phyloP scores from a whole-genome alignment of 2,329 filamentous ascomycete genomes.

The Trematosphaeria pertusa region DNA sequence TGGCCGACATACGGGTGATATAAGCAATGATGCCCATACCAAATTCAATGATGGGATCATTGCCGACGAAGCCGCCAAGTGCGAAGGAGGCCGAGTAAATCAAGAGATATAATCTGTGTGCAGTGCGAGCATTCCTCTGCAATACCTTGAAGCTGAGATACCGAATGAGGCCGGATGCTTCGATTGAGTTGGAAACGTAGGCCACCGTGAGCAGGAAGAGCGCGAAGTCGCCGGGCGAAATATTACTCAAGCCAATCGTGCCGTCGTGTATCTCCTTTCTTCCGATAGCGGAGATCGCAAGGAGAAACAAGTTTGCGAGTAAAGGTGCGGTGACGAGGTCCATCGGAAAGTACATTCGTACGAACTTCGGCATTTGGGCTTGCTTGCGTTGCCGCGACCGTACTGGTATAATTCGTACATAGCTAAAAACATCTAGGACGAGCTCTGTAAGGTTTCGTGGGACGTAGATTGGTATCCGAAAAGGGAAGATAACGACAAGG shows the following conservation, averaged over 20 bases:
- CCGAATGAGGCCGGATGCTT: slow-evolving; percentile 73
- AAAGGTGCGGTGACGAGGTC: slow-evolving; percentile 73
- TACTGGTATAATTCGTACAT: too few species aligned
- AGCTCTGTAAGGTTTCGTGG: too few species aligned
- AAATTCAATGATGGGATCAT: slow-evolving; percentile 74
- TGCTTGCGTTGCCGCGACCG: too few species aligned
- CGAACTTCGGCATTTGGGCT: too few species aligned
- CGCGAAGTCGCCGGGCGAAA: slow-evolving; percentile 73
- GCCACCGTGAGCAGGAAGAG: slow-evolving; percentile 73
- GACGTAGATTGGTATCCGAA: too few species aligned
- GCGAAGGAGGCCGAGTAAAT: slow-evolving; percentile 73
- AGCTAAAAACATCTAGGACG: too few species aligned
- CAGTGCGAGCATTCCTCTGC: slow-evolving; percentile 66
- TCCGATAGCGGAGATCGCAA: slow-evolving; percentile 71
- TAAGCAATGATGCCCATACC: slow-evolving; percentile 75
- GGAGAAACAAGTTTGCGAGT: slow-evolving; percentile 71
- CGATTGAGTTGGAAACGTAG: slow-evolving; percentile 76
- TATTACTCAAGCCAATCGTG: slow-evolving; percentile 67
- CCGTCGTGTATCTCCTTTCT: slow-evolving; percentile 68
- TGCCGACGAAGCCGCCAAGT: slow-evolving; percentile 70
- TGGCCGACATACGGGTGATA: slow-evolving; percentile 74
- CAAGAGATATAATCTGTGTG: slow-evolving; percentile 70
- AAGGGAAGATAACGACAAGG: too few species aligned
- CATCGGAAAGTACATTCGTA: too few species aligned
- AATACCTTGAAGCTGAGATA: slow-evolving; percentile 72